Conservation (phyloP, 2,329 filamentous ascomycete species). For the Sclerotinia borealis region DNA sequence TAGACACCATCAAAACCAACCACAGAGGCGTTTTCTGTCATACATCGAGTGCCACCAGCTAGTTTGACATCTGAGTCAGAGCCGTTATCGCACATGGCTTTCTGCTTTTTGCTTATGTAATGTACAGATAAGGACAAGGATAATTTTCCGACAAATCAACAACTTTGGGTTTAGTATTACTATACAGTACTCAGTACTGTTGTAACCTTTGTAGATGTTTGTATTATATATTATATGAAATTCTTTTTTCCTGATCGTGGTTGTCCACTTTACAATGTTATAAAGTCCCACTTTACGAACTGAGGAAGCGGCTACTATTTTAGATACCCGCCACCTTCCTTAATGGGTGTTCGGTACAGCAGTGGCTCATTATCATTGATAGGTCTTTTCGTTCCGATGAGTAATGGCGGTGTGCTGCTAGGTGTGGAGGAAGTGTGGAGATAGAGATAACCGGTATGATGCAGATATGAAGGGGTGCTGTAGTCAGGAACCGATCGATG, state of each 20-base stretch:
- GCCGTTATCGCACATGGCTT: constrained; percentile 5
- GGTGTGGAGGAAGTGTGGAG: constrained; percentile 8
- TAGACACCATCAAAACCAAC: neutral
- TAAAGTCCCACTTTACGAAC: neutral
- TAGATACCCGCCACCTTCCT: neutral
- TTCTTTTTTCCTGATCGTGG: neutral
- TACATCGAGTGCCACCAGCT: neutral
- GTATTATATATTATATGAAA: neutral
- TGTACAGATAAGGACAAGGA: neutral
- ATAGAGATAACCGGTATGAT: constrained; percentile 2
- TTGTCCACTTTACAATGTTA: too few relatives aligned
- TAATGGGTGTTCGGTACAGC: neutral
- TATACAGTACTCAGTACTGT: too few relatives aligned
- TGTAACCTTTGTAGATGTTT: neutral
- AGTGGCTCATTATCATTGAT: neutral
- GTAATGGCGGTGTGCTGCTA: neutral
- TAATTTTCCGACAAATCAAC: neutral
- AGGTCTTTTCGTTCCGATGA: neutral
- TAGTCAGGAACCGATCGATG: neutral
- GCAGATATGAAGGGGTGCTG: neutral
- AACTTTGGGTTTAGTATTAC: too few relatives aligned
- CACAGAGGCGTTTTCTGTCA: neutral
- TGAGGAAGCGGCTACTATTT: neutral
- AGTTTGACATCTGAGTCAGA: neutral
- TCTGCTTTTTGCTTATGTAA: too few relatives aligned